Evolutionary conservation across 75 land plant species (phyloP), one percentile per base, ranked within the genome.

Genomic region (Isoetes taiwanensis): DNA sequence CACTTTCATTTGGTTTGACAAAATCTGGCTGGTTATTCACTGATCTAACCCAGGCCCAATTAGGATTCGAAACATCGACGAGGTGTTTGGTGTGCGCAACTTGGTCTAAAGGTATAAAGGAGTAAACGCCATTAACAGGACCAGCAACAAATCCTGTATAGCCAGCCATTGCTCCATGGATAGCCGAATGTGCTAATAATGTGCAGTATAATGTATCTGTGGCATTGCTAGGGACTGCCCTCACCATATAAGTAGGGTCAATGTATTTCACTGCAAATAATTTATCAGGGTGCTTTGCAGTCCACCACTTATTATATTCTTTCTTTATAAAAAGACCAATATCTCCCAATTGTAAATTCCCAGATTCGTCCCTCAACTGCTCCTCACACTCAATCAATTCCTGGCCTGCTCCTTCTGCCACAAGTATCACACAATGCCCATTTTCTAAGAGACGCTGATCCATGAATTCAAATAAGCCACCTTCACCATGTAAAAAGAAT

Each of bases 171-270:
- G 72, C 77, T 0, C 89, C 89, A 58, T 84, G 89, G 3, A 84
- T 72, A 0, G 79, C 80, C 2, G 89, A 84, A 65, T 84, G 85
- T 8, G 89, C 85, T 37, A 84, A 48, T 23, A 84, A 57, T 1
- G 89, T 81, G 50, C 89, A 84, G 50, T 84, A 84, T 53, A 58
- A n/a, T 48, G 80, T 84, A 37, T 84, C 89, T 0, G 79, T 68
- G 0, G 85, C 89, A 64, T 81, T 84, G 27, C 81, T 80, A 24
- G 84, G 79, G 0, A 81, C 79, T 1, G 96, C 91, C 10, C 96
- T 75, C 23, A 90, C 75, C 91, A 85, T 90, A 57, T 90, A 90
- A 0, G 87, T 90, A 0, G 96, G 91, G 67, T 90, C 96, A 30
- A 85, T 90, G 48, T 85, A 90, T 61, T 90, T 90, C 41, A 82